Evolutionary conservation across 75 land plant genomes (phyloP).

Genomic region (Larix kaempferi): DNA sequence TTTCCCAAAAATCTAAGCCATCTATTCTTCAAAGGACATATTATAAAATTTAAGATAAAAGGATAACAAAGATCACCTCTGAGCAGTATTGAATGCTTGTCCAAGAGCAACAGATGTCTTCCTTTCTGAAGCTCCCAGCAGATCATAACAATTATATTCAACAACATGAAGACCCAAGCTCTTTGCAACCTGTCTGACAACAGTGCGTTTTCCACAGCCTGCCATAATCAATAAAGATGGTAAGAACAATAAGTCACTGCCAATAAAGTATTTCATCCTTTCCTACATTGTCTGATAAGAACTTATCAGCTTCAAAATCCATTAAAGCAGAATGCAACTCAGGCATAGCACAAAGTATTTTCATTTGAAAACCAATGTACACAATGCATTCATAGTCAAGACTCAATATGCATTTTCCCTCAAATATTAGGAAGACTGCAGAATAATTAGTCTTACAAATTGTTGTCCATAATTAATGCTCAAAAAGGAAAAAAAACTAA

Average conservation of each 20-base stretch:
- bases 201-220: conserved; percentile 89
- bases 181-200: conserved; percentile 60
- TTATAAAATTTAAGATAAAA: not conserved
- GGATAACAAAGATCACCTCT: conserved; percentile 37
- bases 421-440: not conserved
- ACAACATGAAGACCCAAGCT: conserved; percentile 80
- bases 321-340: too few relatives aligned
- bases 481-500: too few relatives aligned
- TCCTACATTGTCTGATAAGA: not conserved
- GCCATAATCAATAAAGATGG: conserved; percentile 6
- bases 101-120: conserved; percentile 67
- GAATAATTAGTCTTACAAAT: not conserved
- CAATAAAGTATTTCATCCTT: not conserved
- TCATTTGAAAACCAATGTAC: not conserved
- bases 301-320: too few relatives aligned
- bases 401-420: not conserved
- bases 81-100: conserved; percentile 66
- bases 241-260: not conserved
- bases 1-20: conserved; percentile 1
- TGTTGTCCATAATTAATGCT: too few relatives aligned
- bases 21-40: not conserved
- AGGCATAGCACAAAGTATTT: too few relatives aligned
- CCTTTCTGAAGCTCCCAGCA: conserved; percentile 69
- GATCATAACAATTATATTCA: conserved; percentile 75
- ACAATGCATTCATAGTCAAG: not conserved